phyloP scores from a whole-genome alignment of 192 early-diverging fungal species.

The Blastocladiella britannica region DNA sequence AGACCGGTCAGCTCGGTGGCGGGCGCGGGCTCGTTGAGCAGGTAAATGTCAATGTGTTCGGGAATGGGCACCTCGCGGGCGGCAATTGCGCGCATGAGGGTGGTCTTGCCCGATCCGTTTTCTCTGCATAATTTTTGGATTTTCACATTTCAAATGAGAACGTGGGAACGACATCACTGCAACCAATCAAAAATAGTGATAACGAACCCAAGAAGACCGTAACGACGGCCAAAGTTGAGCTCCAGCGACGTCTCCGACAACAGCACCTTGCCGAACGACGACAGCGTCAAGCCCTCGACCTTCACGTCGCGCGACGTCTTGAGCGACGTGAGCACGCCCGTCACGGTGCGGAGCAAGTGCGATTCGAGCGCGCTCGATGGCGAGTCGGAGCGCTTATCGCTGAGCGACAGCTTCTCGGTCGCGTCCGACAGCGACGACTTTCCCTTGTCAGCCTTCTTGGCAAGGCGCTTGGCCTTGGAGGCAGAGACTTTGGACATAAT shows the following conservation, averaged over 20 bases:
- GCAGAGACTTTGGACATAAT: not conserved
- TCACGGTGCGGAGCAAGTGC: conserved; percentile 59
- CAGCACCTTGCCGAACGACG: conserved; percentile 81
- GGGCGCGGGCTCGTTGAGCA: conserved; percentile 88
- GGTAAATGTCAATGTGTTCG: conserved; percentile 62
- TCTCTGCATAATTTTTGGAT: no score
- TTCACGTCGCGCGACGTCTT: conserved; percentile 83
- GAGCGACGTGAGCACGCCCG: conserved; percentile 81
- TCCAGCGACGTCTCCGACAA: conserved; percentile 85
- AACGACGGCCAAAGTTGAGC: conserved; percentile 95
- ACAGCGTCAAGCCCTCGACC: conserved; percentile 83
- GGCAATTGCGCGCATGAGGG: conserved; percentile 81
- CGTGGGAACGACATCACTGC: no score
- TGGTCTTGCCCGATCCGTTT: conserved; percentile 92
- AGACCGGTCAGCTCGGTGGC: conserved; percentile 81
- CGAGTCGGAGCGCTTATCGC: conserved; percentile 7
- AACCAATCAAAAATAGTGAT: no score
- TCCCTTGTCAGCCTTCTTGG: not conserved
- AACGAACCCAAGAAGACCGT: conserved; percentile 92
- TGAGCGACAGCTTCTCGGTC: not conserved
- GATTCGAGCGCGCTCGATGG: conserved; percentile 34
- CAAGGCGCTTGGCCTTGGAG: not conserved
- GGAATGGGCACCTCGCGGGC: conserved; percentile 87
- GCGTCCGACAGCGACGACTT: not conserved
- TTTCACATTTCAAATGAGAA: no score